Base-by-base conservation (phyloP, 2,329 filamentous ascomycete genomes). In the Penicillium sp. region DNA sequence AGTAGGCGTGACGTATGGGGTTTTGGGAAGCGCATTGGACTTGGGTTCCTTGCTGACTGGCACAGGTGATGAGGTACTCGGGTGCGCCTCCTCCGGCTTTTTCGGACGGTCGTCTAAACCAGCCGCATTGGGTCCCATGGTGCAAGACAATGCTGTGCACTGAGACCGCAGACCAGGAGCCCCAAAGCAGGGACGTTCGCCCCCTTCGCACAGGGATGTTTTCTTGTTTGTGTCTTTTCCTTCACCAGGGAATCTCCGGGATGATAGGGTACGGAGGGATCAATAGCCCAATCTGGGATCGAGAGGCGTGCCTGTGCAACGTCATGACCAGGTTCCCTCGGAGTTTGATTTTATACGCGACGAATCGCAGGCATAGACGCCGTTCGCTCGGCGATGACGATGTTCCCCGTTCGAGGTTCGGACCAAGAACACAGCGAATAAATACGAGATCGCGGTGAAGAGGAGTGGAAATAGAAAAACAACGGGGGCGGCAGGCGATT, bases 311-410 rank as follows among this genome's bases (percentile, higher is more conserved):
- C 66, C 63, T 66, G 67, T 64, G 68, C 70, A 69, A 72, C 67
- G 69, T 72, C 72, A 74, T 74, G 68, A 68, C 68, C 69, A 66
- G 66, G 64, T 56, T 58, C 57, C 52, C 54, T 31, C 56, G 58
- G 44, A 58, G 52, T 38, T 9, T 51, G 46, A 29, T 47, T 52
- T 62, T n/a, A 62, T 49, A 51, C 23, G 60, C 31, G 45, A 54
- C 50, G 51, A 61, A 54, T 58, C 55, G 55, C 55, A 58, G 29
- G 55, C 61, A 60, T 59, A 44, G 55, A 58, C 49, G 50, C 57
- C 47, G 47, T 60, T 65, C 56, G 55, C 38, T 52, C 41, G 56
- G 54, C 48, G 47, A 31, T 41, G 58, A 56, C 47, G 53, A 54
- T 46, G 55, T 51, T 45, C 51, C 54, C 56, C 52, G 62, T 60